Evolutionary conservation across 2,329 filamentous ascomycete species (phyloP).

Genomic region (Penicillium sp.): DNA sequence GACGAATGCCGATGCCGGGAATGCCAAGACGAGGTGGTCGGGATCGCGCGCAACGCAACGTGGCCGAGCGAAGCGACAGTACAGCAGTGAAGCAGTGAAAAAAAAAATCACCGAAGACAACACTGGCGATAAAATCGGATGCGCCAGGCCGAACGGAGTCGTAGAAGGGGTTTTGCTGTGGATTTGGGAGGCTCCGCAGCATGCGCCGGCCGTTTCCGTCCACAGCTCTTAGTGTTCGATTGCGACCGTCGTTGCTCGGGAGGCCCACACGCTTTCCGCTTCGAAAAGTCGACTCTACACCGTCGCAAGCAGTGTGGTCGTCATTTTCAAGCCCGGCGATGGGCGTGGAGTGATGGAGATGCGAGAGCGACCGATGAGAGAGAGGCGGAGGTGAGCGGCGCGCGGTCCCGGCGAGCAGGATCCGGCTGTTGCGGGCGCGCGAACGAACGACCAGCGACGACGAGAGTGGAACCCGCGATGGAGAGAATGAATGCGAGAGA

Average conservation of each 20-base stretch:
- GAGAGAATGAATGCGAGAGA: background rate
- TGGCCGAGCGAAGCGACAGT: background rate
- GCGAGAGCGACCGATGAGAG: slow-evolving; percentile 4
- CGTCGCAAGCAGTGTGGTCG: no score
- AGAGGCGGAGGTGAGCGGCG: background rate
- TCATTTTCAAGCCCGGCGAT: slow-evolving; percentile 1
- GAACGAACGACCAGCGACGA: background rate
- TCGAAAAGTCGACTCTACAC: slow-evolving; percentile 5
- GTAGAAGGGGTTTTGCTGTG: background rate
- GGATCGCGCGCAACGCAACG: no score
- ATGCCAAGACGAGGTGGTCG: no score
- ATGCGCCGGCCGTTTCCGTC: slow-evolving; percentile 29
- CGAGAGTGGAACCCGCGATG: background rate
- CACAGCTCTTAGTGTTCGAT: slow-evolving; percentile 3
- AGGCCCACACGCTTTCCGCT: no score
- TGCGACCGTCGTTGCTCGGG: slow-evolving; percentile 20
- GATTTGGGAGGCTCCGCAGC: slow-evolving; percentile 3
- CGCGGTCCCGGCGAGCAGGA: background rate
- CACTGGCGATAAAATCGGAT: background rate
- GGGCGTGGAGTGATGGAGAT: background rate
- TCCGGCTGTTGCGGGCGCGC: background rate
- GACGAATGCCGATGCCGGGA: no score
- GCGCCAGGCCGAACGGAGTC: slow-evolving; percentile 2
- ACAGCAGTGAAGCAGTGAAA: background rate
- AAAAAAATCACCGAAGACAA: background rate